phyloP scores from a whole-genome alignment of 1,284 basidiomycete genomes.

The Thelephora terrestris region DNA sequence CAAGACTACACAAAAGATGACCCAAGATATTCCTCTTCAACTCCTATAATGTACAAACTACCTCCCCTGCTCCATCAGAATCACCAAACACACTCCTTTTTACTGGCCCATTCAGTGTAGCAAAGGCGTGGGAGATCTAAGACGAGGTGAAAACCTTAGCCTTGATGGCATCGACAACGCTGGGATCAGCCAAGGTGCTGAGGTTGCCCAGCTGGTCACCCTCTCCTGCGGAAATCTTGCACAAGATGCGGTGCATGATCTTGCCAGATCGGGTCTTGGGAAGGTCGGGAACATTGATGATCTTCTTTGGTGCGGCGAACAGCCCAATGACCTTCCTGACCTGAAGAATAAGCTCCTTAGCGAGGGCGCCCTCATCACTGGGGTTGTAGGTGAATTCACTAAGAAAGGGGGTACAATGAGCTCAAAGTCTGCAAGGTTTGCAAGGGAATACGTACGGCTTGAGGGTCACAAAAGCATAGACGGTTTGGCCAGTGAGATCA shows the following conservation, averaged over 20 bases:
- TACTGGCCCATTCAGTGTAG: background rate
- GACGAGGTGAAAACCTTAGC: constrained; percentile 44
- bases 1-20: background rate
- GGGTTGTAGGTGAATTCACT: constrained; percentile 77
- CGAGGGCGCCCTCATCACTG: constrained; percentile 58
- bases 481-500: constrained; percentile 83
- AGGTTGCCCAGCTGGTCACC: constrained; percentile 91
- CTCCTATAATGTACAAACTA: background rate
- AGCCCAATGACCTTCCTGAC: constrained; percentile 95
- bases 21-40: background rate
- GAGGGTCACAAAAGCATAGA: constrained; percentile 77
- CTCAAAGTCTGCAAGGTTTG: background rate
- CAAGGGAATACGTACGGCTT: constrained; percentile 31
- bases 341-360: constrained; percentile 88
- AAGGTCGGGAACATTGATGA: constrained; percentile 78
- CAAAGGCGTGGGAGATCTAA: background rate
- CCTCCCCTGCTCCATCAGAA: background rate
- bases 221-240: constrained; percentile 93
- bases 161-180: constrained; percentile 77
- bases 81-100: background rate
- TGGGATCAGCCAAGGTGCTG: constrained; percentile 81
- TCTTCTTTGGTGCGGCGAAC: constrained; percentile 91
- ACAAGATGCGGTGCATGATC: constrained; percentile 91
- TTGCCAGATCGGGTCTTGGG: constrained; percentile 98
- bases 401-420: background rate